phyloP scores from a whole-genome alignment of 257 asterid species.

The Hygrophila difformis region DNA sequence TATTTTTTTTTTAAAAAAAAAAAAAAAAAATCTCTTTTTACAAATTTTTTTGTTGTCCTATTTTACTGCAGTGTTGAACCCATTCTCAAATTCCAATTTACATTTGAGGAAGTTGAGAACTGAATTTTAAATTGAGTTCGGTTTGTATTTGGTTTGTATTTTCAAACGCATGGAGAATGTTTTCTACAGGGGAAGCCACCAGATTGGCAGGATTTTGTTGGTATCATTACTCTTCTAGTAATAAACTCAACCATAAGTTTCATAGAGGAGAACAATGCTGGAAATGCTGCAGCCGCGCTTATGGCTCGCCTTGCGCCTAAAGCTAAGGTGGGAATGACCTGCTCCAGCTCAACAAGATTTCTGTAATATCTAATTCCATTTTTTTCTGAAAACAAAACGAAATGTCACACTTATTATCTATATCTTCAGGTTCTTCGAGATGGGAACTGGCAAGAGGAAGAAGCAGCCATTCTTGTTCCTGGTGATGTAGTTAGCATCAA shows the following conservation, averaged over 20 bases:
- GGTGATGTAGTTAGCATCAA: slow-evolving; percentile 84
- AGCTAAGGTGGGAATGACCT: slow-evolving; percentile 46
- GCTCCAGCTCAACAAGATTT: background rate
- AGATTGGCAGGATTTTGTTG: slow-evolving; percentile 99
- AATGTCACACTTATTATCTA: background rate
- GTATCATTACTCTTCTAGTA: slow-evolving; percentile 77
- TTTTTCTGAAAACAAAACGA: no score
- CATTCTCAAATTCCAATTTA: background rate
- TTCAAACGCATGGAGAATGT: no score
- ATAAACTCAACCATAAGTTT: slow-evolving; percentile 95
- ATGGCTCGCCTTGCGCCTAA: slow-evolving; percentile 99
- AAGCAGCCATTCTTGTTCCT: slow-evolving; percentile 76
- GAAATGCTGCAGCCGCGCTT: slow-evolving; percentile 99
- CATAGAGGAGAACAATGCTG: slow-evolving; percentile 96
- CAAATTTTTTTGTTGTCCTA: slow-evolving; percentile 3
- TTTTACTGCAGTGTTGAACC: background rate
- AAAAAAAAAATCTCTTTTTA: no score
- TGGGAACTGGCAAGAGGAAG: slow-evolving; percentile 92
- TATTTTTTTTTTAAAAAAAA: no score
- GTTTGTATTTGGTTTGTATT: no score
- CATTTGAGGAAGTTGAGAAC: background rate
- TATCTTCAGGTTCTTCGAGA: slow-evolving; percentile 65
- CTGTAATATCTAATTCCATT: no score
- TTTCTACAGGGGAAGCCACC: slow-evolving; percentile 91
- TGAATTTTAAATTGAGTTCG: slow-evolving; percentile 6